Base-by-base conservation (phyloP, 441 rosid genomes). In the Melastoma candidum region DNA sequence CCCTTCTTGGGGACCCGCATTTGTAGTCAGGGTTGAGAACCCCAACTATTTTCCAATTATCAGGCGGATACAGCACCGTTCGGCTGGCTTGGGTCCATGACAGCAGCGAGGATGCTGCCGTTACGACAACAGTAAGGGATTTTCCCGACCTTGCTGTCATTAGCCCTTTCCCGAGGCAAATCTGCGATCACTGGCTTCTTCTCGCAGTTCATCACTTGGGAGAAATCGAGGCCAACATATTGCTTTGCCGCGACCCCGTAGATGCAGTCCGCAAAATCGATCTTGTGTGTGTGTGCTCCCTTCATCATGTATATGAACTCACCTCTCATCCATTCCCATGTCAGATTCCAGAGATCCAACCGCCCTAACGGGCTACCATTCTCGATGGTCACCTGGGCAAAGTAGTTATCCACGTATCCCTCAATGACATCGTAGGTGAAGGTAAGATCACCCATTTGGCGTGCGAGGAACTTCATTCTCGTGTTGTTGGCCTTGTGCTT, bases 151-250 rank as follows among this genome's bases (percentile, higher is more conserved):
- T 53, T 53, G 0, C 59, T 54, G 12, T 62, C 60, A 1, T 62
- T 62, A 0, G 66, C 55, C 44, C 60, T 54, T 48, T 62, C 66
- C 0, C 44, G 59, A n/a, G 66, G 66, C 22, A 62, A 49, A 54
- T 62, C 66, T 0, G 49, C 27, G 6, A 62, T 62, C 14, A 62
- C 32, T 0, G 66, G 66, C 44, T 41, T 54, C 36, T 54, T 62
- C 44, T 62, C 54, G 66, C 66, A 62, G 60, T 62, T 62, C 66
- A 62, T 62, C 4, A 62, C 66, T n/a, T 62, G 66, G 17, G 60
- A 48, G 44, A 54, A 62, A 44, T 62, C 60, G 12, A 62, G 60
- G 54, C 25, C 4, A 0, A 14, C 12, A 24, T 62, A 62, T 8
- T 48, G 32, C 29, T 54, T 52, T 1, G 49, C 27, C 14, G 66